phyloP scores from a whole-genome alignment of 805 yeast species.

The Ogataea methanolica region DNA sequence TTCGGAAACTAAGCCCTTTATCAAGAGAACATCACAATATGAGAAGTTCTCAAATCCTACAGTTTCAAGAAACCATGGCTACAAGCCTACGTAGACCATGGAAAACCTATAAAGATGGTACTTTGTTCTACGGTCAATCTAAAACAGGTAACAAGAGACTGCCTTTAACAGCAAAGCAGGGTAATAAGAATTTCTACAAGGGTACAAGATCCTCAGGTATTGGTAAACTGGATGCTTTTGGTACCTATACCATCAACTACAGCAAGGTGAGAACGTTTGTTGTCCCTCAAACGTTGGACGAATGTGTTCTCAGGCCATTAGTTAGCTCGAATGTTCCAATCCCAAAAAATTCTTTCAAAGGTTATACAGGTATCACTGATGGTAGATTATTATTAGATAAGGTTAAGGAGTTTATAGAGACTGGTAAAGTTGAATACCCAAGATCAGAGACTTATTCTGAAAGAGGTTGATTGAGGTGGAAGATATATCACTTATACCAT shows the following conservation, averaged over 20 bases:
- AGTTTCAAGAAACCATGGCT: slow-evolving; percentile 42
- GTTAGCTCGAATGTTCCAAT: slow-evolving; percentile 73
- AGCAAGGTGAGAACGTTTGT: slow-evolving; percentile 85
- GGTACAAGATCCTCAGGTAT: slow-evolving; percentile 96
- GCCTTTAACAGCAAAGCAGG: slow-evolving; percentile 85
- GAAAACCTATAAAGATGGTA: slow-evolving; percentile 80
- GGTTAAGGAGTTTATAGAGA: slow-evolving; percentile 68
- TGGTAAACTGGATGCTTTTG: slow-evolving; percentile 72
- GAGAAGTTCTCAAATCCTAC: slow-evolving; percentile 45
- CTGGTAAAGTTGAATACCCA: slow-evolving; percentile 51
- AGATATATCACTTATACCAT: too few relatives aligned
- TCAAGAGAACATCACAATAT: slow-evolving; percentile 25
- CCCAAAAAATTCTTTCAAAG: slow-evolving; percentile 61
- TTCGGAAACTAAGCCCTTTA: not conserved
- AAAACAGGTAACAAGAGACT: slow-evolving; percentile 81
- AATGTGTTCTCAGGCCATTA: slow-evolving; percentile 55
- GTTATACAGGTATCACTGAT: slow-evolving; percentile 65
- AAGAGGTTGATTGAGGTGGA: slow-evolving; percentile 21
- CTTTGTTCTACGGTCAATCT: slow-evolving; percentile 73
- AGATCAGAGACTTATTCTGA: slow-evolving; percentile 26
- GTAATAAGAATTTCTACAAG: slow-evolving; percentile 89
- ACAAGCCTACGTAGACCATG: slow-evolving; percentile 74
- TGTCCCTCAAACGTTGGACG: slow-evolving; percentile 50
- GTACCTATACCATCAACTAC: slow-evolving; percentile 78
- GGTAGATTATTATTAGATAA: slow-evolving; percentile 69